Conservation (phyloP, 176 grass and related monocot genomes). For the Elymus sibiricus region DNA sequence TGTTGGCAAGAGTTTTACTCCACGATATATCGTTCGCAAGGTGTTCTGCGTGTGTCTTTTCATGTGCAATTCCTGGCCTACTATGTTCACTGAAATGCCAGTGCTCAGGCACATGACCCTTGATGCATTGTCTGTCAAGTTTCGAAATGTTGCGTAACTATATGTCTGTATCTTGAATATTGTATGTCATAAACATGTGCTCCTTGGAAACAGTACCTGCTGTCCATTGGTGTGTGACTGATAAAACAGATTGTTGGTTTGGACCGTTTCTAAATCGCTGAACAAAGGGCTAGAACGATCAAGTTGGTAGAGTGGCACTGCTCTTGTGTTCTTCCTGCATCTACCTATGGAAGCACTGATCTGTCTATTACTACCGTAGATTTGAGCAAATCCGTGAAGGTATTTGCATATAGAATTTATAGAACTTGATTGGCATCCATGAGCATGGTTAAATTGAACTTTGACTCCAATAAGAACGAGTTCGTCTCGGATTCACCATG, state of each 20-base stretch:
- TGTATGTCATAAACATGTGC: not conserved
- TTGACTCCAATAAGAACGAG: not conserved
- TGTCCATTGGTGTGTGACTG: not conserved
- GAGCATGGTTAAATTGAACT: not conserved
- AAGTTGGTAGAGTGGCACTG: not conserved
- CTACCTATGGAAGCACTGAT: not conserved
- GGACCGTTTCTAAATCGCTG: not conserved
- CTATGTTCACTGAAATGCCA: not conserved
- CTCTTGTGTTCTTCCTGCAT: not conserved
- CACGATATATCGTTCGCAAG: conserved; percentile 72
- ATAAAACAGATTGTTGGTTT: not conserved
- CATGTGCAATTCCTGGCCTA: not conserved
- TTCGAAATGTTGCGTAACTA: not conserved
- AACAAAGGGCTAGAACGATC: not conserved
- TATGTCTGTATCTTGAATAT: no score
- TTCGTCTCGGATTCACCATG: no score
- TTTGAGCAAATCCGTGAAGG: not conserved
- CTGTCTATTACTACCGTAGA: not conserved
- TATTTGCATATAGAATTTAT: no score
- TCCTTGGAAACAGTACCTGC: not conserved
- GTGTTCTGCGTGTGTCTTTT: not conserved
- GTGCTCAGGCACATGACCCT: not conserved
- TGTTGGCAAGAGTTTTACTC: conserved; percentile 64
- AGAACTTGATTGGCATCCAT: no score
- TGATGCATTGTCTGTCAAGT: not conserved